Base-by-base conservation (phyloP, 2,329 filamentous ascomycete species). In the Calonectria pteridis region DNA sequence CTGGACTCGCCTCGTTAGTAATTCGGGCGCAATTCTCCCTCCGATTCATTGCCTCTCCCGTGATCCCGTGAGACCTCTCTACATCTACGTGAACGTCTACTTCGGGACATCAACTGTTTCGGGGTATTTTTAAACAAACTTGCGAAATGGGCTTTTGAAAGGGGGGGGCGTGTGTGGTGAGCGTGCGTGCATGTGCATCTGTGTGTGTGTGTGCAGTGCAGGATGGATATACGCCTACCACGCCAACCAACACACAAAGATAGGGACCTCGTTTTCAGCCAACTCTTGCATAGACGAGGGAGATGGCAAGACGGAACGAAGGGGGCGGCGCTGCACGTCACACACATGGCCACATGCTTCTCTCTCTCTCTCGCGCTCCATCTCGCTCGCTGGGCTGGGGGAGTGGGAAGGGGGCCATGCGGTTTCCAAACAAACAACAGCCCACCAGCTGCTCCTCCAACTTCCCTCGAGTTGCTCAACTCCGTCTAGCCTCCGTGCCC, bases 381-480 rank as follows among this genome's bases (percentile, higher is more conserved):
- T 43, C 33, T 55, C 28, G 28, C 51, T 20, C 26, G 51, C 51
- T n/a, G 50, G 43, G 51, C n/a, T n/a, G n/a, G n/a, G n/a, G n/a
- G n/a, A n/a, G n/a, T n/a, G n/a, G 35, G 50, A 23, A 26, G 59
- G 62, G 40, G 62, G 62, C 49, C 64, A 53, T 40, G 64, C 55
- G 33, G 55, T 37, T 62, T 62, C 55, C 55, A 62, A 40, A 62
- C 40, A 28, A 53, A 37, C 40, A 76, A 76, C 71, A 80, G 77
- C 77, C 76, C 77, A 77, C 77, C 26, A 23, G 20, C n/a, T 43
- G 58, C 65, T 79, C 78, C 78, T 80, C 71, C 74, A 79, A 79
- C 76, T 77, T 80, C 76, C 73, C 73, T 72, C 76, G 71, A 77
- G 77, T 74, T 69, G 73, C 72, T 66, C 76, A 43, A 49, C 59